Base-by-base conservation (phyloP, 2,329 filamentous ascomycete genomes). In the Tolypocladium inflatum region DNA sequence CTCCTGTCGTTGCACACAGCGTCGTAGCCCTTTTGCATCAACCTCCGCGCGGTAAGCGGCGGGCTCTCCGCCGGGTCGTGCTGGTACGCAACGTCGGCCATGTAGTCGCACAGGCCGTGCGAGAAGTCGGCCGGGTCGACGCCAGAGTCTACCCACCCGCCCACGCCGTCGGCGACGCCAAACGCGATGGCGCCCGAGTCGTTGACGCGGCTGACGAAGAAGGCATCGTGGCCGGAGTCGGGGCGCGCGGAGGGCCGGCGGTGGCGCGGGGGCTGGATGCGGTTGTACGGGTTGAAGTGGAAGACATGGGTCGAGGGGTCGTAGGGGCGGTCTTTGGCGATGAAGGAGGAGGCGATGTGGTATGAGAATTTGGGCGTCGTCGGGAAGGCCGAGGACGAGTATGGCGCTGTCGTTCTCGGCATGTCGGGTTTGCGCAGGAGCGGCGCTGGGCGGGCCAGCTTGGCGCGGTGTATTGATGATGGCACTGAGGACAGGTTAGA, bases 101-200 rank as follows among this genome's bases (percentile, higher is more conserved):
- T 97, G 73, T 96, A 89, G 66, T 91, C 87, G 78, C 94, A 97
- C 60, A 99, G 79, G 45, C 89, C 90, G 71, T 97, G 93, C 4
- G 93, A 94, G 73, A 97, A 97, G 73, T 97, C 90, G 35, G 91
- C 91, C 10, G 94, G 92, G 68, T 99, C 92, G 56, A 99, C 87
- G 51, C 91, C 91, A 43, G 89, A 93, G 65, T 96, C 90, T 62
- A 88, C 85, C 92, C 94, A 99, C 41, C 94, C 94, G 54, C 94
- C 94, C 0, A 99, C 94, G 13, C 94, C 94, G 70, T 99, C 94
- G 56, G 92, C 91, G 30, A 99, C 84, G 21, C 91, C 94, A 64
- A 99, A 87, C 0, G 92, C 90, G 13, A 96, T 82, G 45, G 85
- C 80, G 42, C 85, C 80, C 1, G 81, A 82, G 62, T 85, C 83